Evolutionary conservation across 2,329 filamentous ascomycete genomes (phyloP).

Genomic region (Monosporascus sp.): DNA sequence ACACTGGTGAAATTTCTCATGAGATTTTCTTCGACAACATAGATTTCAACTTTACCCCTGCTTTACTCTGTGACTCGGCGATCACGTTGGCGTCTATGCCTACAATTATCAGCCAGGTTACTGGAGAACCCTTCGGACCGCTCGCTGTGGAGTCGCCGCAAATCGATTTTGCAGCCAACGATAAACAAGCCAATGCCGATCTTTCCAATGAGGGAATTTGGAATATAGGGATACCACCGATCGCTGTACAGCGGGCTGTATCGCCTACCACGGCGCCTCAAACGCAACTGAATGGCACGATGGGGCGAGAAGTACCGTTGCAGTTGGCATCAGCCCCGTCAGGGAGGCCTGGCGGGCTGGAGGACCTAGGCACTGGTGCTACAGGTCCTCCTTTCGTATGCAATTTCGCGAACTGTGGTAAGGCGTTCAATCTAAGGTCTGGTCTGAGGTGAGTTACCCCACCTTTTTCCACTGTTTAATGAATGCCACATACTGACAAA

Average conservation of each 20-base stretch:
- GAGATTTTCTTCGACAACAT: no score
- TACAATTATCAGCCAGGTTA: no score
- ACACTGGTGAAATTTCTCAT: no score
- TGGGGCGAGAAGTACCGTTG: neutral
- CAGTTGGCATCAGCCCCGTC: neutral
- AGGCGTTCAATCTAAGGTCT: neutral
- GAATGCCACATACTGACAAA: neutral
- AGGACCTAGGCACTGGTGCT: neutral
- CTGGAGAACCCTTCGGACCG: no score
- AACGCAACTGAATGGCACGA: neutral
- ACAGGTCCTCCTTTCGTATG: neutral
- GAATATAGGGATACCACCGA: neutral
- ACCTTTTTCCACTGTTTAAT: neutral
- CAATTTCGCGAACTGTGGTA: neutral
- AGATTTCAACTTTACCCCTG: no score
- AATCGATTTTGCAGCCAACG: neutral
- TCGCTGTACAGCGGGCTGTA: neutral
- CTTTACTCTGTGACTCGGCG: no score
- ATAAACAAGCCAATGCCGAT: neutral
- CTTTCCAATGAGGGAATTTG: neutral
- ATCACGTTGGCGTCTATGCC: no score
- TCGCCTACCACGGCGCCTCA: neutral
- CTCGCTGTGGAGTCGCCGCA: no score
- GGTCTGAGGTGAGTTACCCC: neutral
- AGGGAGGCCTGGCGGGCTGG: neutral